These are phyloP conservation scores for Tillandsia leiboldiana DNA, from an alignment of 176 grass and related monocot species.

Conservation along the genomic window DNA sequence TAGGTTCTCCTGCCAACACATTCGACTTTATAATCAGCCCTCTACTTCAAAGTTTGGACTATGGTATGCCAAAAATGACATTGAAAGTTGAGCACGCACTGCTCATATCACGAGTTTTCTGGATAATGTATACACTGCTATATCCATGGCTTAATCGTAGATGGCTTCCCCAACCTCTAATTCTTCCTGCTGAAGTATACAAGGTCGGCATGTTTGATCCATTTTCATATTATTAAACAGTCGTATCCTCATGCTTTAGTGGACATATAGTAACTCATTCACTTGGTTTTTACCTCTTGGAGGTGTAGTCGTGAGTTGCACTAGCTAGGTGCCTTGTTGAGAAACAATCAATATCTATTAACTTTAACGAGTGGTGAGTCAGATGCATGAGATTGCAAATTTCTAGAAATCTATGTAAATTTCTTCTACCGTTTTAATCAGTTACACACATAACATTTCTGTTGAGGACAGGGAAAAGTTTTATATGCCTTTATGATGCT, in stretches of 20 bases:
- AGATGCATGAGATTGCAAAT: too few species aligned
- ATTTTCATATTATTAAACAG: conserved; percentile 2
- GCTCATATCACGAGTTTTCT: conserved; percentile 49
- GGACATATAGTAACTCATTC: not conserved
- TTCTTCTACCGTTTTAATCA: too few species aligned
- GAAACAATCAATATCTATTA: too few species aligned
- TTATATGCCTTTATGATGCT: not conserved
- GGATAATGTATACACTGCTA: conserved; percentile 45
- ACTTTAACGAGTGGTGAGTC: too few species aligned
- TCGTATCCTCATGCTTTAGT: not conserved
- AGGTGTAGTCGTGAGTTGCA: not conserved
- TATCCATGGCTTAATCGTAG: conserved; percentile 66
- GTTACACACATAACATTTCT: too few species aligned
- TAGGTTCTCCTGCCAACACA: conserved; percentile 73
- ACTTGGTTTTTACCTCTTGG: not conserved
- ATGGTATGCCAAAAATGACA: conserved; percentile 38
- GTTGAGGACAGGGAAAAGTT: too few species aligned
- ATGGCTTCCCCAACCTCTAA: conserved; percentile 65
- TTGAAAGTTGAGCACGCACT: conserved; percentile 44
- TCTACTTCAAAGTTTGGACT: conserved; percentile 76
- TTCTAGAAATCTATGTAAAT: too few species aligned
- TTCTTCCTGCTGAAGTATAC: conserved; percentile 95
- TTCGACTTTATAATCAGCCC: conserved; percentile 71
- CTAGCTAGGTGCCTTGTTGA: not conserved
- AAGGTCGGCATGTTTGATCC: conserved; percentile 35